phyloP scores from a whole-genome alignment of 2,329 filamentous ascomycete genomes.

The Acarospora socialis region DNA sequence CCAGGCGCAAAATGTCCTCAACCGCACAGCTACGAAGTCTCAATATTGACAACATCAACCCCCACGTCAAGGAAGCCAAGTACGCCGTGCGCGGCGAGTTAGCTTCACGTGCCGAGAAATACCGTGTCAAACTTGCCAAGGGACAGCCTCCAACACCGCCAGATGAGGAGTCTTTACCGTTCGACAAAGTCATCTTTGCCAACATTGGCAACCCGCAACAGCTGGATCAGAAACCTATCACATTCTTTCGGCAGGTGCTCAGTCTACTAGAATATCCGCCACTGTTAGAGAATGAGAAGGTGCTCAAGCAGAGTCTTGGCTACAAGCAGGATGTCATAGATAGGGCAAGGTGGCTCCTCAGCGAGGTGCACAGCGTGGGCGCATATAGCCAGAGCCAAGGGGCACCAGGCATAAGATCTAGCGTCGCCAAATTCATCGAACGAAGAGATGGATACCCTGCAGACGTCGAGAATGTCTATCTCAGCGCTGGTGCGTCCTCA shows the following conservation, averaged over 20 bases:
- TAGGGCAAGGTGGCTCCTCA: slow-evolving; percentile 66
- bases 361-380: slow-evolving; percentile 77
- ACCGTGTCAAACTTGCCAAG: slow-evolving; percentile 55
- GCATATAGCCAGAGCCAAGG: slow-evolving; percentile 94
- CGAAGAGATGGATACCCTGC: slow-evolving; percentile 80
- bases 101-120: slow-evolving; percentile 83
- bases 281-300: slow-evolving; percentile 68
- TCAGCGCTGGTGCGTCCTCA: slow-evolving; percentile 81
- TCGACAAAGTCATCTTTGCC: slow-evolving; percentile 82
- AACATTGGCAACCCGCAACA: slow-evolving; percentile 99
- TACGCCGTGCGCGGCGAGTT: slow-evolving; percentile 96
- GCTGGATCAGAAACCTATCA: slow-evolving; percentile 96
- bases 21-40: slow-evolving; percentile 38
- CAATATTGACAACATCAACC: slow-evolving; percentile 81
- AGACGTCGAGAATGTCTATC: slow-evolving; percentile 68
- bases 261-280: slow-evolving; percentile 83
- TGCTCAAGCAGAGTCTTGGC: slow-evolving; percentile 58
- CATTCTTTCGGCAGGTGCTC: slow-evolving; percentile 94
- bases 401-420: slow-evolving; percentile 71
- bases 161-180: slow-evolving; percentile 53
- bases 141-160: slow-evolving; percentile 25
- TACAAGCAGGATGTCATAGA: slow-evolving; percentile 85
- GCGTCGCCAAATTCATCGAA: slow-evolving; percentile 86
- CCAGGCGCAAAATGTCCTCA: slow-evolving; percentile 32
- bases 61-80: slow-evolving; percentile 69